Base-by-base conservation (phyloP, 2,329 filamentous ascomycete genomes). In the Pseudomassariella vexata region DNA sequence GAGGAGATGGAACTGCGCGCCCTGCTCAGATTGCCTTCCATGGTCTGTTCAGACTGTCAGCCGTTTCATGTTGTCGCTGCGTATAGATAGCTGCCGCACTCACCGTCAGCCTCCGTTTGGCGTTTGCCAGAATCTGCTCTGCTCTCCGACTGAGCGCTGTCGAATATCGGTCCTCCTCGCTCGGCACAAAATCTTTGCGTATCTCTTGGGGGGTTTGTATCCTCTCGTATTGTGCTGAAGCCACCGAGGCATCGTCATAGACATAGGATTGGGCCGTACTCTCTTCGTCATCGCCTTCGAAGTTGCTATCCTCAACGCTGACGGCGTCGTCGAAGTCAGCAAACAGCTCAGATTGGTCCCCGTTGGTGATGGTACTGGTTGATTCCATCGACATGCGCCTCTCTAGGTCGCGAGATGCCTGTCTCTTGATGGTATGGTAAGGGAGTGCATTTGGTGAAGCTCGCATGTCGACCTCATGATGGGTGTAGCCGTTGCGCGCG, bases 51-150 rank as follows among this genome's bases (percentile, higher is more conserved):
- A 10, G 12, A 6, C 21, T 26, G 38, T 60, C 41, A 58, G 49
- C 29, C 19, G 26, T 29, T 16, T n/a, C 6, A 5, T 21, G 22
- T 24, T n/a, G n/a, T n/a, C n/a, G n/a, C n/a, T n/a, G n/a, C n/a
- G n/a, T n/a, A n/a, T n/a, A n/a, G n/a, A n/a, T n/a, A n/a, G n/a
- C n/a, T n/a, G n/a, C n/a, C n/a, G n/a, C 22, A 61, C 85, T 56
- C 69, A 94, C 87, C 52, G 85, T 92, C 39, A 96, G 68, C 46
- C 88, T 74, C 55, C 79, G 82, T 63, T 95, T 95, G 19, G 90
- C 90, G 59, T 94, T 95, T 35, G 88, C 86, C 34, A 96, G 69
- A 52, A 95, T 95, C 50, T 89, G 71, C 54, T 95, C 89, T 2
- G 89, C 89, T 47, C 87, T 77, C 45, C 82, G 80, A 55, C 86